Conservation (phyloP, 345 rosid genomes). For the Aethionema arabicum region DNA sequence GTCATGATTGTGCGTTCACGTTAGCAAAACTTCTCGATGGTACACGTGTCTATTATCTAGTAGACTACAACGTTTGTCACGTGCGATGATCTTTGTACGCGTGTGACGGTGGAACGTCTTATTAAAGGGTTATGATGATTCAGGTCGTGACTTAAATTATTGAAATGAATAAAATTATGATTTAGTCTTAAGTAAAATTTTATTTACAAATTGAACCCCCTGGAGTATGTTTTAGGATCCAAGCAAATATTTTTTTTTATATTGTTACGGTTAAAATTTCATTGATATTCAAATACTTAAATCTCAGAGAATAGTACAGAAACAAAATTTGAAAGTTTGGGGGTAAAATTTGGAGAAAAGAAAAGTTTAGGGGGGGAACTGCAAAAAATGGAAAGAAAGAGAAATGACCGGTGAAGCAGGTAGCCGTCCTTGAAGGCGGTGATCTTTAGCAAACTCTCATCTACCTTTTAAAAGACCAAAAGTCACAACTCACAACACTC, state of each 20-base stretch:
- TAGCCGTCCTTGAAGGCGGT: constrained; percentile 24
- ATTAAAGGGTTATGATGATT: constrained; percentile 6
- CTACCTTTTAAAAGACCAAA: constrained; percentile 1
- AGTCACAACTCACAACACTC: neutral
- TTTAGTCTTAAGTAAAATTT: neutral
- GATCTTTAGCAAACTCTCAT: constrained; percentile 18
- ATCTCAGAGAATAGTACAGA: neutral
- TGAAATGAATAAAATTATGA: no score
- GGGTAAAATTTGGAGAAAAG: neutral
- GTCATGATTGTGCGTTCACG: constrained; percentile 15
- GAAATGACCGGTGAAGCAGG: constrained; percentile 26
- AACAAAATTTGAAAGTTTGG: neutral
- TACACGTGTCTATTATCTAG: constrained; percentile 23
- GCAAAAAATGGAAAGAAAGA: neutral
- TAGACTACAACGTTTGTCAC: constrained; percentile 16
- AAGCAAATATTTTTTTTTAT: neutral
- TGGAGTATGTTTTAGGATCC: no score
- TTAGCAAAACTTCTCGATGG: neutral
- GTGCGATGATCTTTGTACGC: constrained; percentile 23
- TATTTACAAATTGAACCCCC: neutral
- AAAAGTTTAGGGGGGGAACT: neutral
- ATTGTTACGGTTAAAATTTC: neutral
- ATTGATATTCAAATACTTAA: neutral
- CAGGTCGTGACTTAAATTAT: neutral
- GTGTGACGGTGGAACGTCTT: constrained; percentile 21